These are phyloP conservation scores for Claviceps capensis DNA, from an alignment of 2,329 filamentous ascomycete genomes.

Conservation along the genomic window DNA sequence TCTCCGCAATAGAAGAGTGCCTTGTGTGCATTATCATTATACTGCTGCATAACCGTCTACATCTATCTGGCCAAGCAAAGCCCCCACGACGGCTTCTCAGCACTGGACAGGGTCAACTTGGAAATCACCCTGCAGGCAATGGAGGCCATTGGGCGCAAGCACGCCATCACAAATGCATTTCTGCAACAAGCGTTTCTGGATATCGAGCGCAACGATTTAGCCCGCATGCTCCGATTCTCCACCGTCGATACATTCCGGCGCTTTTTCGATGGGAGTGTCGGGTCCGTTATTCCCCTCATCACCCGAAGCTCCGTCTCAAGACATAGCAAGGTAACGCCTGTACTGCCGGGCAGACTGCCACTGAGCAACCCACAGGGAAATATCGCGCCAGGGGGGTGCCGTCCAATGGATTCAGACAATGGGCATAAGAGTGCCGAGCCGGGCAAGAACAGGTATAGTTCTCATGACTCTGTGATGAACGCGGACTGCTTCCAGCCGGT, in stretches of 20 bases:
- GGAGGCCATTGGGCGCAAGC: conserved; percentile 58
- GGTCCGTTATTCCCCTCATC: conserved; percentile 33
- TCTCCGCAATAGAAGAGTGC: conserved; percentile 18
- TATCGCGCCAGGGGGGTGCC: neutral
- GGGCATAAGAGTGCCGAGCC: neutral
- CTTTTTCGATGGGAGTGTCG: conserved; percentile 13
- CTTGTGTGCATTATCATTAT: conserved; percentile 58
- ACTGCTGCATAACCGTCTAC: conserved; percentile 73
- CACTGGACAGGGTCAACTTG: conserved; percentile 34
- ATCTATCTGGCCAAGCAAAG: conserved; percentile 62
- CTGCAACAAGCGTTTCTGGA: conserved; percentile 78
- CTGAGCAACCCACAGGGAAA: conserved; percentile 15
- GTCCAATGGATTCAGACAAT: conserved; percentile 1
- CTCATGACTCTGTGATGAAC: conserved; percentile 7
- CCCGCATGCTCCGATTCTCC: conserved; percentile 22
- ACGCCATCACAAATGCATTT: conserved; percentile 69
- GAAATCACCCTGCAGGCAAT: conserved; percentile 70
- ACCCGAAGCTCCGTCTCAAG: conserved; percentile 29
- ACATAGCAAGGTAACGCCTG: conserved; percentile 25
- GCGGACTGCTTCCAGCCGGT: conserved; percentile 18
- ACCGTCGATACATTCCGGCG: conserved; percentile 19
- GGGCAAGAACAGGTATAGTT: neutral
- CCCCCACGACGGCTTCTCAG: conserved; percentile 44
- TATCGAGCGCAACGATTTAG: conserved; percentile 42
- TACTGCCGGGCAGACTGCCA: conserved; percentile 31